These are phyloP conservation scores for Lachnellula occidentalis DNA, from an alignment of 2,329 filamentous ascomycete species.

Conservation along the genomic window DNA sequence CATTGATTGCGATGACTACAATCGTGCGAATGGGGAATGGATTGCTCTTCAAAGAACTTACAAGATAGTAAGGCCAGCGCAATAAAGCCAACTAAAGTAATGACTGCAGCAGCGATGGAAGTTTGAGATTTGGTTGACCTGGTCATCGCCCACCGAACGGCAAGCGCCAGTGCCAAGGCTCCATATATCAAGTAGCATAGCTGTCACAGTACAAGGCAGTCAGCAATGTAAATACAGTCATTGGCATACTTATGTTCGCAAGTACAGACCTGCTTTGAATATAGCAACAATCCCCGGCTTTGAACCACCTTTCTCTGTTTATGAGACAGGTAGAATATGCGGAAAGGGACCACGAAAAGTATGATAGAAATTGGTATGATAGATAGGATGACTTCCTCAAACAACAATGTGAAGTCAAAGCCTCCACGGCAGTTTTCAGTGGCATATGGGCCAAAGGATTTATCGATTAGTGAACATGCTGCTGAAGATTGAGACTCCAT, in stretches of 20 bases:
- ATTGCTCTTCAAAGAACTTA: not conserved
- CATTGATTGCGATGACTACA: too few species aligned
- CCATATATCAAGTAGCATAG: not conserved
- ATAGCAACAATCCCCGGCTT: not conserved
- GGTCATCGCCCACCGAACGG: not conserved
- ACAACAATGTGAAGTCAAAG: constrained; percentile 15
- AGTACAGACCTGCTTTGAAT: not conserved
- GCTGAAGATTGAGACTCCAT: not conserved
- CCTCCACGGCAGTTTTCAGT: constrained; percentile 2
- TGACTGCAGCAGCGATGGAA: not conserved
- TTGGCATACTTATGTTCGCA: not conserved
- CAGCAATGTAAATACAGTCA: not conserved
- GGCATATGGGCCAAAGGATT: constrained; percentile 2
- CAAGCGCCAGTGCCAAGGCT: not conserved
- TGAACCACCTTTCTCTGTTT: not conserved
- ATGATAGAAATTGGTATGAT: constrained; percentile 3
- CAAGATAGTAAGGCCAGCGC: not conserved
- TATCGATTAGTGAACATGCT: not conserved
- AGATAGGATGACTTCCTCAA: constrained; percentile 9
- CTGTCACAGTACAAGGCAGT: not conserved
- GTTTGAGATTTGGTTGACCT: not conserved
- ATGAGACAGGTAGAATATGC: not conserved
- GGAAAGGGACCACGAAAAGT: not conserved
- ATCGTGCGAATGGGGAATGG: not conserved
- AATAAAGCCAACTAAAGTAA: not conserved